phyloP scores from a whole-genome alignment of 1,284 basidiomycete species.

The Mycosarcoma mackinlayi region DNA sequence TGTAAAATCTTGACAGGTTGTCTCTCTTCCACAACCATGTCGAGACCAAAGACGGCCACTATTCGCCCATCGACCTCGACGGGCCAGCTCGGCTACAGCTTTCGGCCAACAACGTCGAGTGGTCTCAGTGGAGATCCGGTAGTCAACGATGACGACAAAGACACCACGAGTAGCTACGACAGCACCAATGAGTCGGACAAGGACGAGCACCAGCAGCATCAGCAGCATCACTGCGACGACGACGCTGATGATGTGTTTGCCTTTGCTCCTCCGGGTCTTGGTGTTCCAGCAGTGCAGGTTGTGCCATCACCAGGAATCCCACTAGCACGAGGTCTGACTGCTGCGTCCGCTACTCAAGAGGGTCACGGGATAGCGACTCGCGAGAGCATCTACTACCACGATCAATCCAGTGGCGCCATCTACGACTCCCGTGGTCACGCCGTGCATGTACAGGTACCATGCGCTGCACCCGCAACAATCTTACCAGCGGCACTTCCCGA shows the following conservation, averaged over 20 bases:
- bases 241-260: conserved; percentile 45
- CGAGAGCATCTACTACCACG: conserved; percentile 32
- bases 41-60: conserved; percentile 21
- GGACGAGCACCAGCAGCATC: too few relatives aligned
- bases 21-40: conserved; percentile 13
- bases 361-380: not conserved
- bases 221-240: conserved; percentile 19
- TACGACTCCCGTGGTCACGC: conserved; percentile 25
- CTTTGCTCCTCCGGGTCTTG: conserved; percentile 38
- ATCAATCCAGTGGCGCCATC: conserved; percentile 29
- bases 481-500: not conserved
- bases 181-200: conserved; percentile 6
- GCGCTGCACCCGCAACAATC: not conserved
- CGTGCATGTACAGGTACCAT: conserved; percentile 6
- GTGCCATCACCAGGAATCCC: conserved; percentile 9
- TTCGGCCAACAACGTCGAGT: conserved; percentile 15
- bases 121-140: not conserved
- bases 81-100: conserved; percentile 2
- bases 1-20: not conserved
- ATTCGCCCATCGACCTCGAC: conserved; percentile 21
- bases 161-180: not conserved
- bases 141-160: not conserved
- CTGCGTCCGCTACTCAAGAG: conserved; percentile 1
- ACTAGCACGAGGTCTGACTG: conserved; percentile 3
- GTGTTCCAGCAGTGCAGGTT: conserved; percentile 8